These are phyloP conservation scores for Rhodotorula paludigena DNA, from an alignment of 768 basidiomycete species.

Conservation along the genomic window DNA sequence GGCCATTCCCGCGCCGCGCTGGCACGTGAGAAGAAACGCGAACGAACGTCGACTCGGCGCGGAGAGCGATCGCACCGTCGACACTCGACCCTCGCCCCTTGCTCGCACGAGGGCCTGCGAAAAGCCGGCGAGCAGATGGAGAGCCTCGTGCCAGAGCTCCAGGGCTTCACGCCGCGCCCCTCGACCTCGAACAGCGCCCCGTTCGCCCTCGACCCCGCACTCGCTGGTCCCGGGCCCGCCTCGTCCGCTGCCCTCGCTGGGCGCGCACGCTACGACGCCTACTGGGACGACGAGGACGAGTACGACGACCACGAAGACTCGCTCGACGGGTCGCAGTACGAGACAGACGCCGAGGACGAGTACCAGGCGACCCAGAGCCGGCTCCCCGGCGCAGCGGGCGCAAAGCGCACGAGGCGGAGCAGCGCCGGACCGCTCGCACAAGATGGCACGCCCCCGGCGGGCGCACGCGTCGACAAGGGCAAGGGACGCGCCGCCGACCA, in stretches of 20 bases:
- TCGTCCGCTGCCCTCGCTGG: neutral
- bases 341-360: conserved; percentile 36
- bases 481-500: conserved; percentile 17
- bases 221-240: conserved; percentile 12
- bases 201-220: conserved; percentile 41
- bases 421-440: neutral
- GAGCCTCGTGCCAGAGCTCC: conserved; percentile 16
- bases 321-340: conserved; percentile 7
- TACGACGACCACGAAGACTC: neutral
- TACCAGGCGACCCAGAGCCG: neutral
- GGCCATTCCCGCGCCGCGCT: no score
- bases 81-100: no score
- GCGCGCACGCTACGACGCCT: neutral
- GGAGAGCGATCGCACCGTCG: no score
- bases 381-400: neutral
- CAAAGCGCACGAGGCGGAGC: neutral
- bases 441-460: neutral
- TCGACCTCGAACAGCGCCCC: neutral
- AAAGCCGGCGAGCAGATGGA: conserved; percentile 6
- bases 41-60: no score
- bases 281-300: conserved; percentile 31
- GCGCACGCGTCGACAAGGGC: conserved; percentile 1
- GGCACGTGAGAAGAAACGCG: no score
- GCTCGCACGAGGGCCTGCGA: no score
- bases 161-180: conserved; percentile 1